These are phyloP conservation scores for Claviceps fusiformis DNA, from an alignment of 2,329 filamentous ascomycete species.

Conservation along the genomic window DNA sequence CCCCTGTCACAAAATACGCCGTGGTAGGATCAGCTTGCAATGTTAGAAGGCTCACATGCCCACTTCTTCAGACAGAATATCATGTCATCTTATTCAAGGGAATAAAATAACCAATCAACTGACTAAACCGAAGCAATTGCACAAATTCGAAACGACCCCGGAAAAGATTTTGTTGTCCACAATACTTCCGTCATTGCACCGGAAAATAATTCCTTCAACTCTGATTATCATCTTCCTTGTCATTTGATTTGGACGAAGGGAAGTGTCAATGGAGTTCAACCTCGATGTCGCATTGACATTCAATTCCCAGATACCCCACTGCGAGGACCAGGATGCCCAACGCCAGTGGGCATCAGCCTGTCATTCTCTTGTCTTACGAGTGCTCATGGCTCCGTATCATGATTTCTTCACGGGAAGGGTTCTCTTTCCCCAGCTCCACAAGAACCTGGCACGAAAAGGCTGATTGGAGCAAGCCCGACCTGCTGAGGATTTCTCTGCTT, in stretches of 20 bases:
- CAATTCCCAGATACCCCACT: background rate
- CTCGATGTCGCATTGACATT: background rate
- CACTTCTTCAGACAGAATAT: background rate
- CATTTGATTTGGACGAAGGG: background rate
- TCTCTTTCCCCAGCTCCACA: background rate
- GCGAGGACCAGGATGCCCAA: background rate
- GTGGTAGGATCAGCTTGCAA: background rate
- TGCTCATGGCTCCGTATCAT: background rate
- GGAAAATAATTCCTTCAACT: background rate
- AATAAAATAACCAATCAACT: background rate
- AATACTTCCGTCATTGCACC: background rate
- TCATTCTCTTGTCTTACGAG: slow-evolving; percentile 1
- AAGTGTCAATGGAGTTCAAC: background rate
- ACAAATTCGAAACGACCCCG: background rate
- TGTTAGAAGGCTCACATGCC: background rate
- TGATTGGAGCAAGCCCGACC: background rate
- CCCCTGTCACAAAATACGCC: background rate
- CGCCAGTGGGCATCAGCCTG: slow-evolving; percentile 4
- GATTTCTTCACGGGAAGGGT: background rate
- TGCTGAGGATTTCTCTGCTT: background rate
- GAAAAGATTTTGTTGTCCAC: background rate
- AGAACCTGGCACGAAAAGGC: background rate
- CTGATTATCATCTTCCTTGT: background rate
- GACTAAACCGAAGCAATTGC: background rate
- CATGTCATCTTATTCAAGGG: background rate